Evolutionary conservation across 2,329 filamentous ascomycete genomes (phyloP), one percentile per base, ranked within the genome.

Genomic region (Trichoderma semiorbis): DNA sequence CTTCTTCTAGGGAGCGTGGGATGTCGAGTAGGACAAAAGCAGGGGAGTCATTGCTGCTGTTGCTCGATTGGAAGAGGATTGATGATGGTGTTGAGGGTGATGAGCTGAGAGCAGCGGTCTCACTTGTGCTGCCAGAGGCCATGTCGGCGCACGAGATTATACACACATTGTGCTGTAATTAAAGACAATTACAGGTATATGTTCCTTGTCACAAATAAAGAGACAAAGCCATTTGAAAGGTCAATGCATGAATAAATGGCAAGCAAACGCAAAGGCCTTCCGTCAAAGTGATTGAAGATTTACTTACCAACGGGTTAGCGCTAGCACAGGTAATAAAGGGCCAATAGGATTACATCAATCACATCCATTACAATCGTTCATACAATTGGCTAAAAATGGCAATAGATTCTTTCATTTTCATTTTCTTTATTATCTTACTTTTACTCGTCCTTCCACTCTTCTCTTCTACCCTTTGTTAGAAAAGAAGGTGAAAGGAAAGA

Each of bases 1-100:
- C 89, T 72, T 88, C 84, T 74, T 92, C 90, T 50, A 94, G 87
- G 2, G 92, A 93, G 21, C 84, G 83, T 28, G 92, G 92, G 60
- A 94, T 87, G 76, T 95, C 92, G 66, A 94, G 79, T 30, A 94
- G 79, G 26, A 88, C 83, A 68, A 91, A 80, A 60, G 86, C 84
- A 63, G 81, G 77, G 74, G 80, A 78, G 3, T 64, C 50, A 75
- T 81, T 50, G 43, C 6, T 50, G 43, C 1, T 50, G 43, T 5
- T n/a, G 18, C 43, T 50, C 10, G 72, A 80, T 63, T 78, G 76
- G 72, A 78, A 83, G 66, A 83, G 77, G 28, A 82, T 72, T 21
- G 79, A 81, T 2, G 78, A 75, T 39, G 66, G 28, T 12, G 62
- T 7, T 34, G 69, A 43, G 3, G 64, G 7, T 16, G 50, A 21